These are phyloP conservation scores for Quercus bicolor DNA, from an alignment of 306 rosid species.

Conservation along the genomic window DNA sequence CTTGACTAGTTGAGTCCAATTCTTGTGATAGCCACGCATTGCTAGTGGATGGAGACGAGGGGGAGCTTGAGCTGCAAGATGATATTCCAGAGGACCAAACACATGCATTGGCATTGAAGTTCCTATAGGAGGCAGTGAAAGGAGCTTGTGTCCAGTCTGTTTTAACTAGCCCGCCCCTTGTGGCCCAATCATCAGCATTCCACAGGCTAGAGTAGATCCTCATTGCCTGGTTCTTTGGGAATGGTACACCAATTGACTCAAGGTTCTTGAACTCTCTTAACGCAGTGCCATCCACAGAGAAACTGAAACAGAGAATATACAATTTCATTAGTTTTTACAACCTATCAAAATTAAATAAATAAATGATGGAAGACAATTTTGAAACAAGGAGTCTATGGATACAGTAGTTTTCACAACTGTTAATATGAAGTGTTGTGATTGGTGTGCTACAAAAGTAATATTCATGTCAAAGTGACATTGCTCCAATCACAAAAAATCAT, in stretches of 20 bases:
- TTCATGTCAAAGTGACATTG: too few relatives aligned
- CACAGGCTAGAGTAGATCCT: slow-evolving; percentile 57
- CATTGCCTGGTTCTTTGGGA: slow-evolving; percentile 62
- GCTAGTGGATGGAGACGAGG: neutral
- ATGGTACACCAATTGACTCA: slow-evolving; percentile 50
- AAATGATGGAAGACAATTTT: too few relatives aligned
- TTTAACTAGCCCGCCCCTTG: slow-evolving; percentile 70
- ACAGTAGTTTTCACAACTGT: too few relatives aligned
- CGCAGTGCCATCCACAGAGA: slow-evolving; percentile 65
- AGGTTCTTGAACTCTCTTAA: slow-evolving; percentile 73
- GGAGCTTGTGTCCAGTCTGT: slow-evolving; percentile 68
- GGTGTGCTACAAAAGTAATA: neutral
- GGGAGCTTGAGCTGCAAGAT: slow-evolving; percentile 40
- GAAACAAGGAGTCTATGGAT: neutral
- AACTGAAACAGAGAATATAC: slow-evolving; percentile 27
- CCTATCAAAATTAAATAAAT: too few relatives aligned
- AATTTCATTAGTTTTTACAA: too few relatives aligned
- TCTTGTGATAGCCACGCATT: slow-evolving; percentile 44
- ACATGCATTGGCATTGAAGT: slow-evolving; percentile 54
- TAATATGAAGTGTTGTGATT: neutral
- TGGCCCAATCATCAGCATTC: slow-evolving; percentile 91
- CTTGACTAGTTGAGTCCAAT: slow-evolving; percentile 36
- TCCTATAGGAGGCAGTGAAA: slow-evolving; percentile 55
- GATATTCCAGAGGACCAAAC: slow-evolving; percentile 42
- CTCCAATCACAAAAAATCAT: too few relatives aligned